These are phyloP conservation scores for Sherardia arvensis DNA, from an alignment of 257 asterid genomes.

Conservation along the genomic window DNA sequence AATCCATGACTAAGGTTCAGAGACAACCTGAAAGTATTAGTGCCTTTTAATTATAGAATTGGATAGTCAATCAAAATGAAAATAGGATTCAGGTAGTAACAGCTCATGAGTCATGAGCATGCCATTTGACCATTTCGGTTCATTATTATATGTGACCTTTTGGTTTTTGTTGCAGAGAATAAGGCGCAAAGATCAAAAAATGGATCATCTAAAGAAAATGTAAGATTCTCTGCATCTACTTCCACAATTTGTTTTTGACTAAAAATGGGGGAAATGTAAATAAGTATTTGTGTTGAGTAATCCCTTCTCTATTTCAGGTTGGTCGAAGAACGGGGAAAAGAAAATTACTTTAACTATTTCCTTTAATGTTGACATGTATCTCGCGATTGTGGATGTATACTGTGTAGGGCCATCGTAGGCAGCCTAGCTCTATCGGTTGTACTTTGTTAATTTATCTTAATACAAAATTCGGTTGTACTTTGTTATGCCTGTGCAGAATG, in stretches of 20 bases:
- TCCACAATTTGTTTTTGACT: background rate
- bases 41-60: background rate
- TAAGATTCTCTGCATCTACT: conserved; percentile 25
- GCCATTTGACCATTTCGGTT: conserved; percentile 4
- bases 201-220: conserved; percentile 37
- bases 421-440: background rate
- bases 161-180: conserved; percentile 33
- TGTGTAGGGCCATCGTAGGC: background rate
- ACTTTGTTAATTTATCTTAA: too few species aligned
- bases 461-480: too few species aligned
- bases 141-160: background rate
- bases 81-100: background rate
- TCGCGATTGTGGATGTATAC: background rate
- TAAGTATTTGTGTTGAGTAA: background rate
- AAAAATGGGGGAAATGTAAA: background rate
- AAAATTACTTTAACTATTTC: conserved; percentile 15
- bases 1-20: background rate
- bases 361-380: background rate
- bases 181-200: conserved; percentile 25
- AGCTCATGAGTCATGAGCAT: too few species aligned
- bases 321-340: conserved; percentile 36
- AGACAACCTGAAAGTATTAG: background rate
- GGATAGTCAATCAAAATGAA: background rate
- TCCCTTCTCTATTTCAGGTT: conserved; percentile 22
- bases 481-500: too few species aligned